Evolutionary conservation across 1,139 yeast genomes (phyloP).

Genomic region (Meyerozyma sp.): DNA sequence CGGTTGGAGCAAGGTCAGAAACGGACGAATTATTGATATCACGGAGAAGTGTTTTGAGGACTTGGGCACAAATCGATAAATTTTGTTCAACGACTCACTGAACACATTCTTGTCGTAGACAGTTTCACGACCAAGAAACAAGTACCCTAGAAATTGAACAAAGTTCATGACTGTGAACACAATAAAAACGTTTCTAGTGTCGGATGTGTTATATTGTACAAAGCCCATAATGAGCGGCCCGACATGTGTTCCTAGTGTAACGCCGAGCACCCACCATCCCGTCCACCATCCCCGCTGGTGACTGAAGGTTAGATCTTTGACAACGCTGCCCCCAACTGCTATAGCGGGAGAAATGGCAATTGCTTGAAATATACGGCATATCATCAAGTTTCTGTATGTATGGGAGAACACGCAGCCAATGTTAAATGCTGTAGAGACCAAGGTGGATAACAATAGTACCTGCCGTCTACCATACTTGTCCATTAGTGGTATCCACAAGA

Average conservation of each 20-base stretch:
- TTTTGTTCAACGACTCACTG: conserved; percentile 6
- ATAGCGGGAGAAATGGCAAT: conserved; percentile 15
- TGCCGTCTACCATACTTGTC: conserved; percentile 14
- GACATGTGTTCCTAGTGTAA: conserved; percentile 16
- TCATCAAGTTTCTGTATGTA: conserved; percentile 13
- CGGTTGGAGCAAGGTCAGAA: conserved; percentile 7
- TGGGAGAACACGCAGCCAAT: conserved; percentile 13
- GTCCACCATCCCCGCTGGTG: conserved; percentile 17
- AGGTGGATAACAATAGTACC: conserved; percentile 10
- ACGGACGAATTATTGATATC: conserved; percentile 9
- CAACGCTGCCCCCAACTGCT: conserved; percentile 16
- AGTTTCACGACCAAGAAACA: conserved; percentile 15
- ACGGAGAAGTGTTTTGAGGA: conserved; percentile 5
- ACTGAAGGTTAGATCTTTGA: conserved; percentile 14
- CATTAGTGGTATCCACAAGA: conserved; percentile 17
- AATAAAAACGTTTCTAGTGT: conserved; percentile 11
- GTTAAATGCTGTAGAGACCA: conserved; percentile 13
- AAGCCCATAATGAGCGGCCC: conserved; percentile 19
- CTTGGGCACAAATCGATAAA: conserved; percentile 3
- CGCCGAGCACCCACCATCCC: conserved; percentile 17
- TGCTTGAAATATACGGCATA: conserved; percentile 14
- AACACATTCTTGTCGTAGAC: conserved; percentile 8
- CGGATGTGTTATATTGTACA: conserved; percentile 11
- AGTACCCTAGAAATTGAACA: conserved; percentile 11
- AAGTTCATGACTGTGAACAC: conserved; percentile 13